Evolutionary conservation across 257 asterid genomes (phyloP).

Genomic region (Haberlea rhodopensis): DNA sequence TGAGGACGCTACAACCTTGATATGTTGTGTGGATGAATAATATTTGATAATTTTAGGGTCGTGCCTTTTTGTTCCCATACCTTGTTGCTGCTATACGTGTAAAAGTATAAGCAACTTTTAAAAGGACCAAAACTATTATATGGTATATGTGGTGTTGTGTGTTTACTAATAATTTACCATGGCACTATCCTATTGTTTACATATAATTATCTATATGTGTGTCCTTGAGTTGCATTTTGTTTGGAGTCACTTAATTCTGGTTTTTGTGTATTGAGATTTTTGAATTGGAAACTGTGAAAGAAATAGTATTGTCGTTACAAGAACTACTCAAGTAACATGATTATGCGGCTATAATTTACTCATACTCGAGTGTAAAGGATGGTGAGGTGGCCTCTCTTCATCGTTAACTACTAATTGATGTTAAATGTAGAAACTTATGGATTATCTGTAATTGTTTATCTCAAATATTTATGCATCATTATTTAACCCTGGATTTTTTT

Average conservation of each 20-base stretch:
- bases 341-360: too few species aligned
- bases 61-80: conserved; percentile 37
- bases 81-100: conserved; percentile 25
- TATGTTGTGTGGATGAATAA: conserved; percentile 27
- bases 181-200: background rate
- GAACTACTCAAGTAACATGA: too few species aligned
- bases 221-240: background rate
- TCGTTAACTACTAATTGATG: too few species aligned
- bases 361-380: too few species aligned
- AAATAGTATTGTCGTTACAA: too few species aligned
- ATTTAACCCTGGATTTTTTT: too few species aligned
- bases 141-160: background rate
- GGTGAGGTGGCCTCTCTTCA: too few species aligned
- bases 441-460: too few species aligned
- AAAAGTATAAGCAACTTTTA: conserved; percentile 30
- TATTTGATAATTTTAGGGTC: conserved; percentile 28
- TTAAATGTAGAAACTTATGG: too few species aligned
- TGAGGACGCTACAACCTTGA: conserved; percentile 29
- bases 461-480: too few species aligned
- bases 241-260: background rate
- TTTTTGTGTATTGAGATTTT: background rate
- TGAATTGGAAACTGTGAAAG: background rate
- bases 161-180: conserved; percentile 7
- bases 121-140: background rate
- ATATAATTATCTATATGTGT: background rate